Percentiles rank a stretch among this genome's conserved stretches.
phyloP scores from a whole-genome alignment of 2,329 filamentous ascomycete genomes.

The Colletotrichum tabaci region DNA sequence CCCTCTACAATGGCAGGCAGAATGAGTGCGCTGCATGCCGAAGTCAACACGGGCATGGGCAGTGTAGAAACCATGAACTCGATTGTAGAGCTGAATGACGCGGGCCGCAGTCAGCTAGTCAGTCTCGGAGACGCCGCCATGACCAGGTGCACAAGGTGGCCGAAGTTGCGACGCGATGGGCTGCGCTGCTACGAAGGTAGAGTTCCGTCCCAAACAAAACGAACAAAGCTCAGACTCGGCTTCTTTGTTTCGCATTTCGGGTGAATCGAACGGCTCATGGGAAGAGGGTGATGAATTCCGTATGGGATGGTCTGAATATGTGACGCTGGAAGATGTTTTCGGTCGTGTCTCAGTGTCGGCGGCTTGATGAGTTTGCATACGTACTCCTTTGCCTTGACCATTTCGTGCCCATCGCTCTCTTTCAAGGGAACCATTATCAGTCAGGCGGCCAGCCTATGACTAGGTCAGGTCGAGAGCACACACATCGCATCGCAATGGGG shows the following conservation, averaged over 20 bases:
- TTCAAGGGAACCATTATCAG: background rate
- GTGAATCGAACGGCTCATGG: background rate
- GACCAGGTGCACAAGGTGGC: background rate
- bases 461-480: constrained; percentile 1
- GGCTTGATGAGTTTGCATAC: constrained; percentile 24
- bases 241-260: constrained; percentile 20
- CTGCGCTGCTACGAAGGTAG: background rate
- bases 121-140: constrained; percentile 5
- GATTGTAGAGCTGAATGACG: background rate
- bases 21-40: background rate
- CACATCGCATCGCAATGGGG: background rate
- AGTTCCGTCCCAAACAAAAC: constrained; percentile 4
- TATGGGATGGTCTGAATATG: constrained; percentile 29
- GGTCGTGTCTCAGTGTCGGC: constrained; percentile 34
- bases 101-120: background rate
- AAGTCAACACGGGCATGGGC: background rate
- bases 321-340: constrained; percentile 33
- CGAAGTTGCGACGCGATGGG: background rate
- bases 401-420: background rate
- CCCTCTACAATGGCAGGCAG: background rate
- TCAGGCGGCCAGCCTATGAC: background rate
- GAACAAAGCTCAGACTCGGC: constrained; percentile 10
- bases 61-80: background rate
- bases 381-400: constrained; percentile 12
- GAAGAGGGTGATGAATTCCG: constrained; percentile 16